Conservation (phyloP, 139 green algal genomes). For the Closterium sp. region DNA sequence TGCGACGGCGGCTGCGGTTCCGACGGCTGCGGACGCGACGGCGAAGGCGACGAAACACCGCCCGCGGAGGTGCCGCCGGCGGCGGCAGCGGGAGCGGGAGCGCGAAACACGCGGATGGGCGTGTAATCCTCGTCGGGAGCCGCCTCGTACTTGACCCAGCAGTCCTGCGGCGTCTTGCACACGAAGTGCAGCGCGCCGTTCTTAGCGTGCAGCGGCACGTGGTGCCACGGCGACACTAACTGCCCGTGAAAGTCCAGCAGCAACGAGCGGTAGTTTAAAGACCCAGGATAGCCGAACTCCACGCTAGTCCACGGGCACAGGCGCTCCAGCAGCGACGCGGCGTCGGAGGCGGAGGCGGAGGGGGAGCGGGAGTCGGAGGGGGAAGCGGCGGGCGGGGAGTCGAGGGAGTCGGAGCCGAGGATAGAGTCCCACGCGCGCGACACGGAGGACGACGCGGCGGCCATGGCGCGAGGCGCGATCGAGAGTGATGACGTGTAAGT, state of each 20-base stretch:
- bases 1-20: too few species aligned
- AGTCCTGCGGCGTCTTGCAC: conserved; percentile 94
- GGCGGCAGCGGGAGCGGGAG: background rate
- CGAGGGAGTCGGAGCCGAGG: too few species aligned
- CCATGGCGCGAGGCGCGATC: too few species aligned
- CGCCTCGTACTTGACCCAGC: conserved; percentile 94
- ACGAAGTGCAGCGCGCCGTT: conserved; percentile 90
- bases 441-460: too few species aligned
- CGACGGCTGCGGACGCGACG: too few species aligned
- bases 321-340: background rate
- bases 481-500: too few species aligned
- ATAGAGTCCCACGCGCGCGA: too few species aligned
- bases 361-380: too few species aligned
- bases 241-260: background rate
- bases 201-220: conserved; percentile 86
- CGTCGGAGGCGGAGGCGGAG: background rate
- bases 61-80: too few species aligned
- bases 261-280: background rate
- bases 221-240: conserved; percentile 92
- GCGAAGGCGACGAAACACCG: too few species aligned
- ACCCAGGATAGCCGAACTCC: background rate
- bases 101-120: conserved; percentile 53
- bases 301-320: conserved; percentile 6
- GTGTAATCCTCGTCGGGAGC: conserved; percentile 89
- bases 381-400: too few species aligned